These are phyloP conservation scores for Melanopsichium pennsylvanicum DNA, from an alignment of 1,284 basidiomycete species.

Conservation along the genomic window DNA sequence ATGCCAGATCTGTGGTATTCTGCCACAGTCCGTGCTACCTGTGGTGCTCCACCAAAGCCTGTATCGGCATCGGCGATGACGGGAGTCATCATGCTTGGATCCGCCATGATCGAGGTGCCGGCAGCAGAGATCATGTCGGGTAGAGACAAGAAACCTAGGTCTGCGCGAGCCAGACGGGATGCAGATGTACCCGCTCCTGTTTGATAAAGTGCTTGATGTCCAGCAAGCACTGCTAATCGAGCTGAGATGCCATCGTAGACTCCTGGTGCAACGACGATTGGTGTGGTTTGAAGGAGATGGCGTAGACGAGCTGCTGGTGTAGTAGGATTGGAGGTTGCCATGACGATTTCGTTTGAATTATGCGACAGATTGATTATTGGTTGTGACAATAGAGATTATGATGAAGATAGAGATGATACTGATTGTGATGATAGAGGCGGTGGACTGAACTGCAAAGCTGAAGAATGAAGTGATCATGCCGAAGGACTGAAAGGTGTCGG, in stretches of 20 bases:
- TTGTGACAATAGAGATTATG: too few species aligned
- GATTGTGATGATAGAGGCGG: too few species aligned
- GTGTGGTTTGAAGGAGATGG: constrained; percentile 6
- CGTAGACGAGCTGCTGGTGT: constrained; percentile 33
- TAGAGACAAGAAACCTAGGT: constrained; percentile 80
- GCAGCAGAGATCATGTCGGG: constrained; percentile 69
- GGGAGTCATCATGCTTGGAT: constrained; percentile 16
- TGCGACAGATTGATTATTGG: too few species aligned
- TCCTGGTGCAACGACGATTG: constrained; percentile 66
- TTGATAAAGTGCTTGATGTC: constrained; percentile 74
- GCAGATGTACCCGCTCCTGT: constrained; percentile 80
- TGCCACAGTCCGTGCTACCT: constrained; percentile 75
- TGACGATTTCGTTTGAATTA: too few species aligned
- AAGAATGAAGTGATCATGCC: not conserved
- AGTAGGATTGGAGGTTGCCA: not conserved
- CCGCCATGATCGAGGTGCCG: constrained; percentile 27
- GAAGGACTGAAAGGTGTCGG: not conserved
- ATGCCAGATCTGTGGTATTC: constrained; percentile 77
- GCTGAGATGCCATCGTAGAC: constrained; percentile 83
- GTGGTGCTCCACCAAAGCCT: constrained; percentile 80
- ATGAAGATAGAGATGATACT: too few species aligned
- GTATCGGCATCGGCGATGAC: constrained; percentile 83
- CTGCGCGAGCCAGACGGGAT: constrained; percentile 78
- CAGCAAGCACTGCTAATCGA: constrained; percentile 78
- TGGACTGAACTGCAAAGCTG: too few species aligned